phyloP scores from a whole-genome alignment of 257 asterid species.

The Echites panduratus region DNA sequence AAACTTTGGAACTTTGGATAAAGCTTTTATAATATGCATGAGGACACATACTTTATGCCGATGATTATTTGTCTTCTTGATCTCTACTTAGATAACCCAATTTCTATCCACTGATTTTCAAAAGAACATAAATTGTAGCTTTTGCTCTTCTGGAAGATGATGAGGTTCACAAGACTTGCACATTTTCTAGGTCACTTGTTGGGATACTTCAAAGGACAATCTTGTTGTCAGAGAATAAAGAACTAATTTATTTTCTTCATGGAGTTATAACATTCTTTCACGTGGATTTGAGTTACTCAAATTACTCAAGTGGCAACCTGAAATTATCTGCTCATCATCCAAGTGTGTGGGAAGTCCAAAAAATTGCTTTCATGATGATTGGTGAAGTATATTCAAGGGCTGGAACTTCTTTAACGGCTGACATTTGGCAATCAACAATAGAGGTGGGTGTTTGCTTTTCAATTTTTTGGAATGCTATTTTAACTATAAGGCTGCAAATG shows the following conservation, averaged over 20 bases:
- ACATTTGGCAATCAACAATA: constrained; percentile 64
- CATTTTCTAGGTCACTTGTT: constrained; percentile 48
- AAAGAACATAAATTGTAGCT: not conserved
- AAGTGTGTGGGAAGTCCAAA: constrained; percentile 46
- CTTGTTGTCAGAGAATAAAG: constrained; percentile 45
- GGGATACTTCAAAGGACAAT: constrained; percentile 45
- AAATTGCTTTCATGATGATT: constrained; percentile 54
- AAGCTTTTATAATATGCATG: not conserved
- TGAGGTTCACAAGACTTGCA: constrained; percentile 1
- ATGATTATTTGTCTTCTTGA: not conserved
- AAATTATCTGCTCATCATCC: constrained; percentile 23
- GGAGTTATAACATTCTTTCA: constrained; percentile 51
- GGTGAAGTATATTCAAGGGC: constrained; percentile 65
- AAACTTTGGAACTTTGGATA: not conserved
- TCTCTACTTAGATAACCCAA: not conserved
- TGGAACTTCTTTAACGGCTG: constrained; percentile 58
- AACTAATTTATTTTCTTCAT: constrained; percentile 56
- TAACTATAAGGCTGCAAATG: not conserved
- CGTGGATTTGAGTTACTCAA: constrained; percentile 31
- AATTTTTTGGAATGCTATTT: constrained; percentile 13
- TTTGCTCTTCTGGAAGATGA: not conserved
- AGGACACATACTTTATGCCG: not conserved
- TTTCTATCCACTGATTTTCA: not conserved
- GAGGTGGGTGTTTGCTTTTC: constrained; percentile 47
- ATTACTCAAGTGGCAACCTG: constrained; percentile 32